Evolutionary conservation across 2,329 filamentous ascomycete genomes (phyloP).

Genomic region (Amesomyces nigricolor): DNA sequence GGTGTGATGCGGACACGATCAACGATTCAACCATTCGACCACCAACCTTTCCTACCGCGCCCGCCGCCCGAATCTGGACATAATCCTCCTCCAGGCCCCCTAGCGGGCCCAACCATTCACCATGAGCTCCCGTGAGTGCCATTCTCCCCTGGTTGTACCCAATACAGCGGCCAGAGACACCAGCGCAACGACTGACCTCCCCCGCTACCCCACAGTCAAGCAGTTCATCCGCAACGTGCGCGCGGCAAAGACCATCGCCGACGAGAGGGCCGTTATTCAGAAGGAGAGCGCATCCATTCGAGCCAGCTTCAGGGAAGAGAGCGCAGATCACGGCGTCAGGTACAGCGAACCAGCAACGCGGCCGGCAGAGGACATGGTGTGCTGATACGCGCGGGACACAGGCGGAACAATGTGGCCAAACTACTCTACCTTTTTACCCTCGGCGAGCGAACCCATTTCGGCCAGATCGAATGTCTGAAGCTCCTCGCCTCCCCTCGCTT

Average conservation of each 20-base stretch:
- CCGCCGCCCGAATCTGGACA: conserved; percentile 16
- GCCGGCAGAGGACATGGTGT: conserved; percentile 4
- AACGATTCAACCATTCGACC: conserved; percentile 9
- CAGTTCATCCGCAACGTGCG: conserved; percentile 99
- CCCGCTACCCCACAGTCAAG: conserved; percentile 62
- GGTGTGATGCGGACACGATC: conserved; percentile 13
- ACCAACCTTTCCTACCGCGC: conserved; percentile 3
- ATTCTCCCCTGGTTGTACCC: background rate
- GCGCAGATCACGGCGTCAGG: conserved; percentile 84
- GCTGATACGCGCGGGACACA: conserved; percentile 36
- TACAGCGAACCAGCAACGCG: conserved; percentile 41
- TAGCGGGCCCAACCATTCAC: conserved; percentile 22
- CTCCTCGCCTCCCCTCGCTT: conserved; percentile 94
- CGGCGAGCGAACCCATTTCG: conserved; percentile 95
- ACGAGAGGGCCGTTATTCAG: conserved; percentile 95
- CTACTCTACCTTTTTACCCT: conserved; percentile 96
- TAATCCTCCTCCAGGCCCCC: conserved; percentile 21
- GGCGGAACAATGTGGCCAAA: conserved; percentile 98
- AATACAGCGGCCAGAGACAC: background rate
- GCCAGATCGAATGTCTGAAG: conserved; percentile 98
- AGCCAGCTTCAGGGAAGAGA: conserved; percentile 96
- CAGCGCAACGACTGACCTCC: conserved; percentile 13
- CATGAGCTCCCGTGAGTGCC: conserved; percentile 30
- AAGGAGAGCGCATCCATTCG: conserved; percentile 98
- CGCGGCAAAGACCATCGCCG: conserved; percentile 96